Conservation (phyloP, 768 basidiomycete species). For the Lactarius evosmus region DNA sequence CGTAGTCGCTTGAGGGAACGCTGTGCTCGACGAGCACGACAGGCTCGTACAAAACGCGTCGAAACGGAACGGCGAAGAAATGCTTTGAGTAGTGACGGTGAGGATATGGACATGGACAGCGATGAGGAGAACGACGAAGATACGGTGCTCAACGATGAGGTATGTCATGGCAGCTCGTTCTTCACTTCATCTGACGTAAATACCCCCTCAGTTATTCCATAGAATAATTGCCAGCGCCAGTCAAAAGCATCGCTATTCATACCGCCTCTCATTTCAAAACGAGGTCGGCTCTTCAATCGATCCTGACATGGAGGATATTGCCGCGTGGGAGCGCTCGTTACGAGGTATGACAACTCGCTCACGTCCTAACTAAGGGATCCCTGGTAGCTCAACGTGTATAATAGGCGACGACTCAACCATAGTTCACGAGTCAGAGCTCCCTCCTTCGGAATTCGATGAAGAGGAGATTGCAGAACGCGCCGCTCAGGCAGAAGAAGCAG, state of each 20-base stretch:
- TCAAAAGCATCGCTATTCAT: slow-evolving; percentile 49
- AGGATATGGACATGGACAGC: slow-evolving; percentile 27
- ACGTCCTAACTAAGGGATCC: slow-evolving; percentile 1
- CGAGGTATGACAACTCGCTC: slow-evolving; percentile 35
- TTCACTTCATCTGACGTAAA: slow-evolving; percentile 2
- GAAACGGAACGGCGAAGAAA: slow-evolving; percentile 15
- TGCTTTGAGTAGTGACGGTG: slow-evolving; percentile 30
- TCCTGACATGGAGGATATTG: slow-evolving; percentile 63
- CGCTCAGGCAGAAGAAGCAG: slow-evolving; percentile 56
- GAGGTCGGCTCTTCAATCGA: slow-evolving; percentile 79
- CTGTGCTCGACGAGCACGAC: slow-evolving; percentile 29
- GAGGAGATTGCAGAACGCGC: slow-evolving; percentile 55
- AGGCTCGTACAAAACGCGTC: slow-evolving; percentile 27
- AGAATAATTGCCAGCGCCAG: slow-evolving; percentile 59
- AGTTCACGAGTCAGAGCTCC: slow-evolving; percentile 15
- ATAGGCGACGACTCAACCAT: not conserved
- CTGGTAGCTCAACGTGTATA: not conserved
- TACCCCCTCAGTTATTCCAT: slow-evolving; percentile 52
- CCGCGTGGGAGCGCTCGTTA: slow-evolving; percentile 58
- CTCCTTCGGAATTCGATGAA: slow-evolving; percentile 39
- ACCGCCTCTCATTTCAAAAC: slow-evolving; percentile 58
- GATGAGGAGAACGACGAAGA: slow-evolving; percentile 26
- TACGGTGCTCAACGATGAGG: slow-evolving; percentile 31
- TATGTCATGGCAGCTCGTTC: slow-evolving; percentile 1
- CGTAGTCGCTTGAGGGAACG: slow-evolving; percentile 30